Evolutionary conservation across 225 moss, liverwort and hornwort genomes (phyloP), one percentile per base, ranked within the genome.

Genomic region (Polytrichum commune): DNA sequence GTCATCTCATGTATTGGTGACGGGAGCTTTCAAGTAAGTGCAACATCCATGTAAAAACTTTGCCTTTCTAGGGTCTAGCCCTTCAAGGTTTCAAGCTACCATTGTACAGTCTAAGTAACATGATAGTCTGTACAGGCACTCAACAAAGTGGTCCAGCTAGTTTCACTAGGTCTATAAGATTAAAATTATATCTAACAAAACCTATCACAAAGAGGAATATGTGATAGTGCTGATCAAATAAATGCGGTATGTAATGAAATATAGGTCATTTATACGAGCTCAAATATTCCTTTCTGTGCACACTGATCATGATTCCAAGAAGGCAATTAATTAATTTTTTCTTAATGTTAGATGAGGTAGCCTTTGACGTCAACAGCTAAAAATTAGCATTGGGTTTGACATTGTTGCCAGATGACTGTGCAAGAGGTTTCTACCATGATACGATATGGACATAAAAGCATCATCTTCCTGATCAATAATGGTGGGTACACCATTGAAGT

Each of bases 371-470:
- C 28, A 18, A 58, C 0, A 1, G n/a, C 54, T 9, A 3, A 58
- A 58, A 58, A 24, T 58, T 58, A 20, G 24, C 58, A 20, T 22
- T 9, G 24, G 63, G 9, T 63, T 29, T 63, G 25, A 25, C 18
- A 16, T 69, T 67, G 38, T 58, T 22, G 64, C 24, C 77, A 89
- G 89, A 77, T 92, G 1, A 92, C 92, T 16, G 84, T 70, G 20
- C 90, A 90, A 75, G 92, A 92, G 29, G 79, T 92, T 18, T 90
- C 88, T n/a, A 92, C 90, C 2, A 90, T 92, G 92, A 90, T 92
- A 33, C 76, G 79, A 8, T 35, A 84, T 5, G 84, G 88, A 25
- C 90, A 88, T 25, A 86, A 68, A 55, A 86, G 65, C 72, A 83
- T 92, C 66, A 80, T 90, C 26, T 90, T 88, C 60, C 63, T 92